These are phyloP conservation scores for Lathyrus aphaca DNA, from an alignment of 306 rosid genomes.

Conservation along the genomic window DNA sequence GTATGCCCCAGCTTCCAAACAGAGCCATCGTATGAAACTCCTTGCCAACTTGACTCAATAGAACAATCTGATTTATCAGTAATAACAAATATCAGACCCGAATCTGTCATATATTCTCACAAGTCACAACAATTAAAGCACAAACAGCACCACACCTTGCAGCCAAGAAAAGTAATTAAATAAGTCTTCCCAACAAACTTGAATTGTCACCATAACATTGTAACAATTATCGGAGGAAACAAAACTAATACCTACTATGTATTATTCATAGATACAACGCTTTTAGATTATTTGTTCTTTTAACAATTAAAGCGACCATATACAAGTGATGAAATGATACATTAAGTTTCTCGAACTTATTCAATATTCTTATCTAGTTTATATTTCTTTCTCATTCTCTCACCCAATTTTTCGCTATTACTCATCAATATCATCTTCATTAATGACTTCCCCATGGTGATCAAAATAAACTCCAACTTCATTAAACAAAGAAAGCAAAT, in stretches of 20 bases:
- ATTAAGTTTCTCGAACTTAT: not conserved
- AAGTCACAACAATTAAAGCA: too few species aligned
- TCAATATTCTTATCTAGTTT: not conserved
- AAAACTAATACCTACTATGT: not conserved
- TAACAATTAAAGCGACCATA: not conserved
- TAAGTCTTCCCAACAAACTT: too few species aligned
- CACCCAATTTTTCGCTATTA: not conserved
- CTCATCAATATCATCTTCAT: constrained; percentile 29
- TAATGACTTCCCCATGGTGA: constrained; percentile 35
- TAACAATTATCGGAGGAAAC: not conserved
- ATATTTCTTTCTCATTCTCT: not conserved
- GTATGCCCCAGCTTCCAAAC: too few species aligned
- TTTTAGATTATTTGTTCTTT: not conserved
- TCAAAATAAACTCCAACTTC: constrained; percentile 70
- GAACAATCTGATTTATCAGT: too few species aligned
- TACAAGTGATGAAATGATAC: not conserved
- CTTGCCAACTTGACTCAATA: too few species aligned
- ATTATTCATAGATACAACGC: not conserved
- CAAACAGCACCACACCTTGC: too few species aligned
- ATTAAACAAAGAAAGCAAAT: constrained; percentile 68
- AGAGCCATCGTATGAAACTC: too few species aligned
- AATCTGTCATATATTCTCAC: too few species aligned
- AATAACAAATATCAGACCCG: too few species aligned
- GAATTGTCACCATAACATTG: too few species aligned
- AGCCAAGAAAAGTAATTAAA: too few species aligned